phyloP scores from a whole-genome alignment of 345 rosid genomes.

The Hibiscus trionum region DNA sequence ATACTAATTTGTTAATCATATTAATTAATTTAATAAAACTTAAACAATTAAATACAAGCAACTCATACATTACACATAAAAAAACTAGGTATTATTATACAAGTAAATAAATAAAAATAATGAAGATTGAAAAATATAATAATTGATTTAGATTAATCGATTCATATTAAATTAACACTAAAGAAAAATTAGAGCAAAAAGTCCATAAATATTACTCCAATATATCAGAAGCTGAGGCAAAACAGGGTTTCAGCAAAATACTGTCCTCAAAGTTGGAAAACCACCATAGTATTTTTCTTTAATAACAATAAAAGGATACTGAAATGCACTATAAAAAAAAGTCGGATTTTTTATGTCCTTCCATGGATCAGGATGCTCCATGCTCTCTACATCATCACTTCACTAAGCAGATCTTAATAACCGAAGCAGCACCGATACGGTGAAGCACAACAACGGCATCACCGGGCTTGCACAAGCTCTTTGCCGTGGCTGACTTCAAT shows the following conservation, averaged over 20 bases:
- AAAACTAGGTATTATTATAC: no score
- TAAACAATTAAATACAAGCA: no score
- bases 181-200: background rate
- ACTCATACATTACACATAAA: no score
- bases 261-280: slow-evolving; percentile 1
- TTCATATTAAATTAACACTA: no score
- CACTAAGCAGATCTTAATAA: slow-evolving; percentile 79
- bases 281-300: background rate
- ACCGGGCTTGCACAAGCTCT: slow-evolving; percentile 57
- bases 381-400: slow-evolving; percentile 28
- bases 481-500: slow-evolving; percentile 52
- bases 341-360: background rate
- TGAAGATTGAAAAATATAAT: no score
- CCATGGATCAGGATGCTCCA: background rate
- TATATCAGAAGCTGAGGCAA: background rate
- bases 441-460: slow-evolving; percentile 81
- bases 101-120: no score
- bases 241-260: slow-evolving; percentile 6
- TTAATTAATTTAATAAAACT: no score
- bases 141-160: no score
- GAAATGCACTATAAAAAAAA: background rate
- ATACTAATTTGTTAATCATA: no score
- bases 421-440: slow-evolving; percentile 81
- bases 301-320: background rate
- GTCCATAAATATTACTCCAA: background rate